Conservation (phyloP, 768 basidiomycete genomes). For the Tulasnella calospora region DNA sequence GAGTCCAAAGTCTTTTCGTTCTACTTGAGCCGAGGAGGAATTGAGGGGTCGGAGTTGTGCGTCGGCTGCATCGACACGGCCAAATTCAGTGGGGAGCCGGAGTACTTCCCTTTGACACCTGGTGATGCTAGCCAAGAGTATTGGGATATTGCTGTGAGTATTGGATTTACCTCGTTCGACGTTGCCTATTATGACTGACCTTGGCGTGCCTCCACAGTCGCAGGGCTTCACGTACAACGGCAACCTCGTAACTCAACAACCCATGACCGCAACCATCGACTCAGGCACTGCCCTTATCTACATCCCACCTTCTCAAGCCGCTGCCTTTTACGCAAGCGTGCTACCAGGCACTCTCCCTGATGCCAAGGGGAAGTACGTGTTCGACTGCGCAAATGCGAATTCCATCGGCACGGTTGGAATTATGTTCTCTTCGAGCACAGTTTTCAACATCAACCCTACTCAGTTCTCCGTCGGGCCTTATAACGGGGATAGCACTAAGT, state of each 20-base stretch:
- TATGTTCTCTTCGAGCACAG: neutral
- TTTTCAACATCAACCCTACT: neutral
- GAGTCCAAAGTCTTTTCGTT: conserved; percentile 32
- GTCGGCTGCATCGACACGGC: conserved; percentile 9
- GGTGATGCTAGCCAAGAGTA: neutral
- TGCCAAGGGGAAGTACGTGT: neutral
- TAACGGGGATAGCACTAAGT: neutral
- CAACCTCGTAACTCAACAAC: neutral
- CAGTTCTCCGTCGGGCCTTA: neutral
- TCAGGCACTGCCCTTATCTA: neutral
- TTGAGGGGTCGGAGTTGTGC: conserved; percentile 22
- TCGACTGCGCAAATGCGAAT: neutral
- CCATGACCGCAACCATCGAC: neutral
- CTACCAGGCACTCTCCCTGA: no score
- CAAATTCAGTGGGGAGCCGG: conserved; percentile 3
- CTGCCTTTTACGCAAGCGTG: neutral
- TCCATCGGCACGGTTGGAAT: neutral
- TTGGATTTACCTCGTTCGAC: neutral
- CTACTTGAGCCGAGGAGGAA: conserved; percentile 26
- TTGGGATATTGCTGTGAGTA: neutral
- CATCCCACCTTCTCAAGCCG: neutral
- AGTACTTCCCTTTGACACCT: neutral
- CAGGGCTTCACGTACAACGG: neutral
- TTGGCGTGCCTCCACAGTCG: neutral
- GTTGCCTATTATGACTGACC: neutral